Percentiles rank a stretch among this genome's conserved stretches.
Evolutionary conservation across 139 green algal species (phyloP).

Genomic region (Astrephomene gubernaculifera): DNA sequence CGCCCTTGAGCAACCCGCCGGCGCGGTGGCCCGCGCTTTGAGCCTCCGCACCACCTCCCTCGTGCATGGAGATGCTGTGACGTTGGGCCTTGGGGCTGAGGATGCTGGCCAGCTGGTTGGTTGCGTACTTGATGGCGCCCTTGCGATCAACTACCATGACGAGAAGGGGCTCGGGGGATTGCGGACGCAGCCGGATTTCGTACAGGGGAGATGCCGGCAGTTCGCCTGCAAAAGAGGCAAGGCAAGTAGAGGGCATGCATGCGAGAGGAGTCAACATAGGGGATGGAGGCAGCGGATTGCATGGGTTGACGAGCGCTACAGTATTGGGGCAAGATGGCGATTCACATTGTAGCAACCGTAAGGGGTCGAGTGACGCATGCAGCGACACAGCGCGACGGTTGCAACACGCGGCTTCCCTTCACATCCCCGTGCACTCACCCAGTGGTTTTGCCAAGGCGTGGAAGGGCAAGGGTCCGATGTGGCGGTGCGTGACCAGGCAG

Average conservation of each 20-base stretch:
- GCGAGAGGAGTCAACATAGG: no score
- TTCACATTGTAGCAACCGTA: no score
- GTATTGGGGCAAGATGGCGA: no score
- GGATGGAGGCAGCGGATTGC: no score
- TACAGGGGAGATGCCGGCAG: not conserved
- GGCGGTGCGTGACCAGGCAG: slow-evolving; percentile 24
- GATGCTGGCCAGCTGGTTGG: not conserved
- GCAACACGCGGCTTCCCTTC: no score
- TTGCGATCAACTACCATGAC: slow-evolving; percentile 25
- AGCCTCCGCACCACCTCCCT: no score
- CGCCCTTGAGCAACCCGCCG: not conserved
- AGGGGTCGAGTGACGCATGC: no score
- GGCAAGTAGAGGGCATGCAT: no score
- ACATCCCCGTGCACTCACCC: not conserved
- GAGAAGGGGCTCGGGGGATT: not conserved
- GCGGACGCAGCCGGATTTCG: not conserved
- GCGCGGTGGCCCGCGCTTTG: slow-evolving; percentile 15
- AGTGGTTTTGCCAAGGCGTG: not conserved
- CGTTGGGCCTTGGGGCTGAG: slow-evolving; percentile 2
- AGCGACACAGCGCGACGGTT: no score
- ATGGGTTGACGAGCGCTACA: no score
- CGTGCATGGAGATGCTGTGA: no score
- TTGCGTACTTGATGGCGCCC: slow-evolving; percentile 20
- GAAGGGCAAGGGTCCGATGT: not conserved
- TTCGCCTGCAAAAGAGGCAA: no score